Base-by-base conservation (phyloP, 768 basidiomycete genomes). In the Dentipellis sp. region DNA sequence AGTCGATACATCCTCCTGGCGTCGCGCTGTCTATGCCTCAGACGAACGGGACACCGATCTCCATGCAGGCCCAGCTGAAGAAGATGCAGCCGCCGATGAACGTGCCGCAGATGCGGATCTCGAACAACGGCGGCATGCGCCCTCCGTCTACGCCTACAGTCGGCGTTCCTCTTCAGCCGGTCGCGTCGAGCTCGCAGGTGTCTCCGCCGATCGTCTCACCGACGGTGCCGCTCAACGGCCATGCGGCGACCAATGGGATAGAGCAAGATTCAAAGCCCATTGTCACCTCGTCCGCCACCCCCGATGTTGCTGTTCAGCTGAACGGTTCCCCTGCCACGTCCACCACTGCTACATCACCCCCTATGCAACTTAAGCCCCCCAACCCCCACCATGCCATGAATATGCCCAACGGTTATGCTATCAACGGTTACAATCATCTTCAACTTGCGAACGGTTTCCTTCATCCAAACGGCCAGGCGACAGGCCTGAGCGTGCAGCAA, bases 1-100 rank as follows among this genome's bases (percentile, higher is more conserved):
- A n/a, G 42, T n/a, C 42, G n/a, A 29, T 29, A 6, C 42, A 45
- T n/a, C 48, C 17, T 8, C 19, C 48, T 16, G 48, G 10, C 5
- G 48, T 50, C 16, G 14, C 48, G 9, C 12, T 50, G 48, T 23
- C 48, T 17, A 50, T 50, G 48, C 29, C 56, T 14, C 62, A 56
- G 40, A 63, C 70, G 10, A 76, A 73, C 56, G 82, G 77, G 6
- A 74, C 79, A 0, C 77, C 83, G 0, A 74, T 86, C n/a, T 73
- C 84, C 1, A 74, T 83, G 63, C 77, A 78, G 49, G 75, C 81
- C 11, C 81, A 80, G 53, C 67, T 82, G 64, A 84, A 84, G 72
- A 78, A 80, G 65, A 76, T 86, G 71, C 80, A 71, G 4, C 68
- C 80, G 0, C 78, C 83, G 12, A 68, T 70, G 17, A 67, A 71